A percentile compares a stretch with the other conserved stretches of the same genome.
Conservation (phyloP, 192 early-diverging fungal species). For the Oehlia diaphana region DNA sequence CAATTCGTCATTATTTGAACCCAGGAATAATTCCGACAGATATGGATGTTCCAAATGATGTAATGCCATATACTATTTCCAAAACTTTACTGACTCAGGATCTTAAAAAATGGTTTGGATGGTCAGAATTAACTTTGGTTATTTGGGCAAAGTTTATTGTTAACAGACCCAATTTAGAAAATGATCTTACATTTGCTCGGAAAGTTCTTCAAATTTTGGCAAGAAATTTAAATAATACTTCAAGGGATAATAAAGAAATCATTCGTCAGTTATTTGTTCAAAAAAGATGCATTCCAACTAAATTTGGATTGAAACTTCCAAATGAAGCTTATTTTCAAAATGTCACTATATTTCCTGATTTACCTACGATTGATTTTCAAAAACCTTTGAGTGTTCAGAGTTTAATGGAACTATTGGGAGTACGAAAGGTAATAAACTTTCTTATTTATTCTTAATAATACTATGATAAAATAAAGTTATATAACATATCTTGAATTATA, state of each 20-base stretch:
- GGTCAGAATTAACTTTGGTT: slow-evolving; percentile 4
- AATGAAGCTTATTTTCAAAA: slow-evolving; percentile 73
- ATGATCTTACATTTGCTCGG: slow-evolving; percentile 62
- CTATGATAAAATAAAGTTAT: too few species aligned
- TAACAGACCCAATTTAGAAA: slow-evolving; percentile 23
- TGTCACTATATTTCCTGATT: slow-evolving; percentile 80
- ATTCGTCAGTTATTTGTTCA: slow-evolving; percentile 34
- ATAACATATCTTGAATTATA: too few species aligned
- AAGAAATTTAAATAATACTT: slow-evolving; percentile 34
- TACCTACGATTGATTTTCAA: slow-evolving; percentile 68
- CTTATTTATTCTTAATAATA: too few species aligned
- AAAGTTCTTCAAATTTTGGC: slow-evolving; percentile 56
- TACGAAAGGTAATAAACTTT: slow-evolving; percentile 58
- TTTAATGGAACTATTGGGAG: slow-evolving; percentile 56
- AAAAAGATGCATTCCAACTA: slow-evolving; percentile 69
- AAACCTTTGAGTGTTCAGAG: slow-evolving; percentile 55
- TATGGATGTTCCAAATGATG: neutral
- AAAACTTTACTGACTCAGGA: neutral
- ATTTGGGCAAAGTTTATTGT: slow-evolving; percentile 10
- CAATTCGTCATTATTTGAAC: slow-evolving; percentile 62
- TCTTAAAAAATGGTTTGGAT: slow-evolving; percentile 14
- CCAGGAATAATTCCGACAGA: neutral
- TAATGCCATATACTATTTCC: neutral
- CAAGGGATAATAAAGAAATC: slow-evolving; percentile 34
- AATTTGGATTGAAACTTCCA: slow-evolving; percentile 66